Base-by-base conservation (phyloP, 768 basidiomycete genomes). In the Asterophora parasitica region DNA sequence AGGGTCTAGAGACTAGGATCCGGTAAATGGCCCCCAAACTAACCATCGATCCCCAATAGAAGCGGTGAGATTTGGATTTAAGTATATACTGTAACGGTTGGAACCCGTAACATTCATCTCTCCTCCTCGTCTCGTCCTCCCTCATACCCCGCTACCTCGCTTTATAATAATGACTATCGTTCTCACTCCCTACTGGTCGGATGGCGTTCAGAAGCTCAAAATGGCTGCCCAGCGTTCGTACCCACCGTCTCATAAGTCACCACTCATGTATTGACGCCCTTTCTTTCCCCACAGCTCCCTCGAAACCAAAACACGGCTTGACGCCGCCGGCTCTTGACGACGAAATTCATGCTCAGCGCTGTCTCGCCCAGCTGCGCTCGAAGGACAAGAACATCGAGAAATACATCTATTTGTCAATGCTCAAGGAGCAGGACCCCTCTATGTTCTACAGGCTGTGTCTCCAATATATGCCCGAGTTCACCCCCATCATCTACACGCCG, bases 401-500 rank as follows among this genome's bases (percentile, higher is more conserved):
- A 69, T 85, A 95, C 68, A 88, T 91, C 60, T 93, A 83, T 61
- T 79, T 95, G 23, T 78, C 82, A 7, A 77, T 78, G 47, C 73
- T 94, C 49, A 86, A 91, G 62, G 70, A 82, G 53, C 72, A 82
- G 42, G 83, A 94, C 61, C 77, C 79, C 11, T 64, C 74, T 38
- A 77, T 86, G 63, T 96, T 93, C 68, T 95, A 90, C 69, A 76
- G 74, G 39, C 72, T 92, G 11, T 83, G 88, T 64, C 65, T 86
- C 36, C 72, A 74, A 36, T 74, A 91, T 61, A 82, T 92, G 78
- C 57, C 79, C 23, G 88, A 79, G 56, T 70, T 79, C 72, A 72
- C 75, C 58, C 92, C 92, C 11, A 75, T 93, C 35, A 90, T 95
- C 46, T 95, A 94, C 63, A 95, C 92, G 0, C 92, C 92, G 0